Conservation (phyloP, 1,284 basidiomycete genomes). For the Boletus sp. region DNA sequence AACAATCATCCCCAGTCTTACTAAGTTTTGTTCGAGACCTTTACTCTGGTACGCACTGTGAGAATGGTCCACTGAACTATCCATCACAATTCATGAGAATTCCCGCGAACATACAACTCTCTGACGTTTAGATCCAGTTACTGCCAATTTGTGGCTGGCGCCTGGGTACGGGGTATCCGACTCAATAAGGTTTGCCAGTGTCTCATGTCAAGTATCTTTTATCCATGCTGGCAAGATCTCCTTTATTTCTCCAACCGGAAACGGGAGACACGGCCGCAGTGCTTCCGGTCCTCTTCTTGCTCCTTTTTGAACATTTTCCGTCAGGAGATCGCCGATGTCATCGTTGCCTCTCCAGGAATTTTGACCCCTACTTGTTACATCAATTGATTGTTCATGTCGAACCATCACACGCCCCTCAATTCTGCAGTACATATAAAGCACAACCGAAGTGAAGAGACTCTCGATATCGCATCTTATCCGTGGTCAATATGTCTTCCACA, state of each 20-base stretch:
- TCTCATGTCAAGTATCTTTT: conserved; percentile 34
- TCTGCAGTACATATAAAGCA: conserved; percentile 24
- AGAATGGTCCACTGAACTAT: conserved; percentile 22
- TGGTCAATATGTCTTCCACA: conserved; percentile 17
- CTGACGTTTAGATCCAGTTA: conserved; percentile 6
- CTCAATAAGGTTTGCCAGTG: conserved; percentile 32
- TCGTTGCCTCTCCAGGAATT: conserved; percentile 17
- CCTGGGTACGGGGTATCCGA: conserved; percentile 22
- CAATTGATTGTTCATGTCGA: conserved; percentile 16
- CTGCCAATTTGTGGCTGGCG: conserved; percentile 18
- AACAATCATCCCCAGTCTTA: conserved; percentile 17
- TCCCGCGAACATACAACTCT: conserved; percentile 17
- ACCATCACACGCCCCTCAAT: conserved; percentile 18
- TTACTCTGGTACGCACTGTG: conserved; percentile 16
- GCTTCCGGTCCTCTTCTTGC: conserved; percentile 14
- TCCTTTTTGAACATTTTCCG: conserved; percentile 13
- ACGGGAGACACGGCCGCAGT: conserved; percentile 10
- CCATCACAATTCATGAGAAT: conserved; percentile 12
- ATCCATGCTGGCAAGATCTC: conserved; percentile 26
- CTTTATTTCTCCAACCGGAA: conserved; percentile 13
- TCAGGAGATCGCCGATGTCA: conserved; percentile 22
- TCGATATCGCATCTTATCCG: conserved; percentile 5
- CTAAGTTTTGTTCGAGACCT: conserved; percentile 11
- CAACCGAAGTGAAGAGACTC: conserved; percentile 2
- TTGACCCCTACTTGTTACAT: conserved; percentile 14